Base-by-base conservation (phyloP, 1,284 basidiomycete genomes). In the Apiotrichum montevideense region DNA sequence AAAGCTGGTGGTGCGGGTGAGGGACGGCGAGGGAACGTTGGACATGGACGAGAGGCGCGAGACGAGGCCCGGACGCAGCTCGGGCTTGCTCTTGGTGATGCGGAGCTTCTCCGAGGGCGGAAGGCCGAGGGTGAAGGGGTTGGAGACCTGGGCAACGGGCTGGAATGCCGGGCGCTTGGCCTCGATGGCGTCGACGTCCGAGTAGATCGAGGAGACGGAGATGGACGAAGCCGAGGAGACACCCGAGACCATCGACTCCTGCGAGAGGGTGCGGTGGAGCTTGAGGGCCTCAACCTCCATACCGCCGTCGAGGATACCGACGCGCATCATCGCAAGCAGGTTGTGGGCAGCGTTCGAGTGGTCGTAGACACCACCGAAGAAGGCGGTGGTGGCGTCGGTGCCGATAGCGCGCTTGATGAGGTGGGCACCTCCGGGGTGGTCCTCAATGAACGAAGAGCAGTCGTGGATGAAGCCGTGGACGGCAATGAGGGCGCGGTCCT, bases 351-450 rank as follows among this genome's bases (percentile, higher is more conserved):
- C 90, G 70, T 94, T 93, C 32, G 88, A 92, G 73, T 95, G 91
- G 63, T 94, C 89, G 72, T 94, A 93, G 2, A 93, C 87, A 66
- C 91, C 92, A 58, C 92, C 92, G 69, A 92, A 93, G 82, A 96
- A 95, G 3, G 91, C 90, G 0, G 88, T 87, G 0, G 91, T 91
- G 3, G 88, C 91, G 68, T 95, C 91, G 67, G 85, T 86, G 33
- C 90, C 91, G 41, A 86, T 80, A 61, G 82, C 84, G 35, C 77
- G 79, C 54, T 78, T 75, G 66, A 95, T 77, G 51, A 89, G 70
- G 52, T 79, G 74, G 43, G 79, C 79, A 15, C 91, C 91, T 39
- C 91, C 92, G 14, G 92, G 92, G 74, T 96, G 92, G 67, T 94
- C 88, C 54, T 93, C 87, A 57, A 88, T 82, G 77, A 95, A 95